phyloP scores from a whole-genome alignment of 805 yeast species.

The Candida tallmaniae region DNA sequence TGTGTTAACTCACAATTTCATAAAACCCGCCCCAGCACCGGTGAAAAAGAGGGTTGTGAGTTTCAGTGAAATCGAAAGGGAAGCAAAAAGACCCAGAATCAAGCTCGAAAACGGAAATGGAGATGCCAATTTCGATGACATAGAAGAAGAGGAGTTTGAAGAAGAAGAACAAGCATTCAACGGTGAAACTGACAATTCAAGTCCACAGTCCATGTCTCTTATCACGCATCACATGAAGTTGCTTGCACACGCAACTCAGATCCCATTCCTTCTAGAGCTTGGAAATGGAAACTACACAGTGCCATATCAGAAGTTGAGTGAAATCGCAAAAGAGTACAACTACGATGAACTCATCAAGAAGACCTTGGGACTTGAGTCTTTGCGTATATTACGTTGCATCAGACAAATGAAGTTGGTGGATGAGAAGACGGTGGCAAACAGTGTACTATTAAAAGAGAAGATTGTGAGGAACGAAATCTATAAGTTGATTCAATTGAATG shows the following conservation, averaged over 20 bases:
- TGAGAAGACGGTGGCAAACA: constrained; percentile 74
- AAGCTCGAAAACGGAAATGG: constrained; percentile 28
- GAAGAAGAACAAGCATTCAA: constrained; percentile 7
- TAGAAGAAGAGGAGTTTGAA: constrained; percentile 6
- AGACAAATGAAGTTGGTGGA: constrained; percentile 68
- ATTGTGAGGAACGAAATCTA: constrained; percentile 70
- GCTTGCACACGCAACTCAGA: constrained; percentile 44
- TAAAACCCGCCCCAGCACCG: constrained; percentile 33
- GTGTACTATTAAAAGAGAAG: constrained; percentile 72
- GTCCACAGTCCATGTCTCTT: constrained; percentile 25
- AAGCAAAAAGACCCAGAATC: constrained; percentile 17
- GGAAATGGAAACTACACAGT: constrained; percentile 54
- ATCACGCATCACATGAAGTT: constrained; percentile 68
- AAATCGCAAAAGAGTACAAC: constrained; percentile 42
- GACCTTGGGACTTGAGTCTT: constrained; percentile 61
- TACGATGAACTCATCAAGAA: constrained; percentile 56
- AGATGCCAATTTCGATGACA: constrained; percentile 14
- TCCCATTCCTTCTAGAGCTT: constrained; percentile 60
- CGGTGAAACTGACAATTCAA: constrained; percentile 15
- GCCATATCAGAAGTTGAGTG: constrained; percentile 53
- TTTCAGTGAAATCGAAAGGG: constrained; percentile 13
- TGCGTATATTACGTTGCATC: constrained; percentile 74
- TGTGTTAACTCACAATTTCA: constrained; percentile 39
- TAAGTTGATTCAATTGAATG: constrained; percentile 61
- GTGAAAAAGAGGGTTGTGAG: constrained; percentile 16